phyloP scores from a whole-genome alignment of 257 asterid species.

The Paulownia fortunei region DNA sequence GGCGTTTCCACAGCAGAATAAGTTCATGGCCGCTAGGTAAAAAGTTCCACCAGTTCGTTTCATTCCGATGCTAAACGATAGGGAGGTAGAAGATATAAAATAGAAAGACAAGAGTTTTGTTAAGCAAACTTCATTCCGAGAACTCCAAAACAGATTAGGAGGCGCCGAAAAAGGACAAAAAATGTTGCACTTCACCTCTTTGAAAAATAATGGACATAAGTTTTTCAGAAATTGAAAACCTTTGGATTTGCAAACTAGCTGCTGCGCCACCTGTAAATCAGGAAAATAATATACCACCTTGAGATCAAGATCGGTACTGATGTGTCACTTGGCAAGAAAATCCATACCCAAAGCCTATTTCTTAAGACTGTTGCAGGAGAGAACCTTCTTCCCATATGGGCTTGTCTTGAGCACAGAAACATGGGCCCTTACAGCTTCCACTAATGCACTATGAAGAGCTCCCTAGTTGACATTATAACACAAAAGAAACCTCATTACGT shows the following conservation, averaged over 20 bases:
- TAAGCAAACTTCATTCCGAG: not conserved
- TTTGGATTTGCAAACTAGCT: not conserved
- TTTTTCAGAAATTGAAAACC: not conserved
- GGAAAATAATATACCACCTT: not conserved
- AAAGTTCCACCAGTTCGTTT: not conserved
- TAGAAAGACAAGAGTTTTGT: not conserved
- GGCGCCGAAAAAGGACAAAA: not conserved
- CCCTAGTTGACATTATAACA: not conserved
- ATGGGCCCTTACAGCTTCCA: not conserved
- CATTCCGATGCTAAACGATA: not conserved
- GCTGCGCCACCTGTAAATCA: not conserved
- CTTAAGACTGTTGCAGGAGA: not conserved
- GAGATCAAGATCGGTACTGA: not conserved
- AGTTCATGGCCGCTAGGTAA: not conserved
- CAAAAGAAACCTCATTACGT: not conserved
- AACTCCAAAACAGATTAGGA: too few species aligned
- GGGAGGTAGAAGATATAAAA: not conserved
- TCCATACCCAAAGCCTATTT: not conserved
- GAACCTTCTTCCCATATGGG: slow-evolving; percentile 1
- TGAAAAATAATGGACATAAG: not conserved
- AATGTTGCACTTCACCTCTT: not conserved
- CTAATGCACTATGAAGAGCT: not conserved
- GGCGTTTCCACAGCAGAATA: not conserved
- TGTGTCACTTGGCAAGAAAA: not conserved
- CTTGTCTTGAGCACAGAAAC: not conserved